These are phyloP conservation scores for Plasmopara halstedii DNA, from an alignment of 352 stramenopile genomes.

Conservation along the genomic window DNA sequence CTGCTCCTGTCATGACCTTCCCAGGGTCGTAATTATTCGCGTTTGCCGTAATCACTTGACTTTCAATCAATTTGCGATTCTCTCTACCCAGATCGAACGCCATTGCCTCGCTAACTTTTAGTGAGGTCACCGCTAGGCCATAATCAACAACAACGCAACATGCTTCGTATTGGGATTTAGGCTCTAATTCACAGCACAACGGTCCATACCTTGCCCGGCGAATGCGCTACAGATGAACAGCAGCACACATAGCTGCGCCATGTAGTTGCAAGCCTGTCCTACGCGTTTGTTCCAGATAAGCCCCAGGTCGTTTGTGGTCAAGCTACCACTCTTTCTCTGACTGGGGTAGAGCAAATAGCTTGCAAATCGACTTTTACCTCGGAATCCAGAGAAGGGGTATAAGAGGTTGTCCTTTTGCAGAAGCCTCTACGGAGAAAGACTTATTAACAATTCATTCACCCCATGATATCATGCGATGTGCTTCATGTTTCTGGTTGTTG, in stretches of 20 bases:
- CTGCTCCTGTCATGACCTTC: constrained; percentile 7
- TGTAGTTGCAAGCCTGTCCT: not conserved
- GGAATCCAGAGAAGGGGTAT: too few species aligned
- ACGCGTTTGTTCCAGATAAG: not conserved
- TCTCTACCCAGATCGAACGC: constrained; percentile 8
- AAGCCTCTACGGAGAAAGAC: too few species aligned
- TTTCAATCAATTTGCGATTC: constrained; percentile 8
- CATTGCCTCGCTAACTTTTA: constrained; percentile 6
- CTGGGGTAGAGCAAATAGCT: not conserved
- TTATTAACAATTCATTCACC: too few species aligned
- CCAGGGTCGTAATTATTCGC: constrained; percentile 10
- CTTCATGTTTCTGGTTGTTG: too few species aligned
- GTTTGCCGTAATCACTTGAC: constrained; percentile 5
- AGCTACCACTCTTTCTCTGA: not conserved
- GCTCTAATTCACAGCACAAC: not conserved
- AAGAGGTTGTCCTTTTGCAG: too few species aligned
- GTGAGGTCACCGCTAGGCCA: constrained; percentile 3
- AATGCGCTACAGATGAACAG: constrained; percentile 14
- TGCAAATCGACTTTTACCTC: not conserved
- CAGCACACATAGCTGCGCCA: constrained; percentile 18
- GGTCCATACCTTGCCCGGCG: constrained; percentile 10
- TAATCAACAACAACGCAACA: constrained; percentile 6
- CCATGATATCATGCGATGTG: too few species aligned
- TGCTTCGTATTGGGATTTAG: not conserved
- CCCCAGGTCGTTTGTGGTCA: not conserved